Evolutionary conservation across 257 asterid species (phyloP), one percentile per base, ranked within the genome.

Genomic region (Paulownia fortunei): DNA sequence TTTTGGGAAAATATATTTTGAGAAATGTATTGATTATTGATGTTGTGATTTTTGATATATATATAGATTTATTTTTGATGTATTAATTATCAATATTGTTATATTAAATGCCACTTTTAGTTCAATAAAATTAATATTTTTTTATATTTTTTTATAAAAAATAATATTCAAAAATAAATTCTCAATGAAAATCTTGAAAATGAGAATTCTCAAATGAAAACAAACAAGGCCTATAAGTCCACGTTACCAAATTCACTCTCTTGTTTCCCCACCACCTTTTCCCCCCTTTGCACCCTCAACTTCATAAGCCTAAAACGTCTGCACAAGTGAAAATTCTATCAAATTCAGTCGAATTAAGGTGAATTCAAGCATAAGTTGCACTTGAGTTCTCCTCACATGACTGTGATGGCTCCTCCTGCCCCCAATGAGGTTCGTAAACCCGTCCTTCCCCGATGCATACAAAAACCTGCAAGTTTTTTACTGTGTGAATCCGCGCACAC

Each of bases 321-420:
- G 66, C 76, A 2, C 16, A 64, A 56, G 16, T 66, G 58, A 18
- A 51, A 83, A 65, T 76, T 76, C 63, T n/a, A 81, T 63, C 71
- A 36, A 36, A 47, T 54, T 77, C 73, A 46, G 65, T 21, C 15
- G 1, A 76, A 7, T 37, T 65, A 32, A 39, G 51, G 68, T 62
- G 4, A 63, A 30, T 15, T 60, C 24, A 0, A 46, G 62, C 65
- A 15, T 9, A 16, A 71, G 23, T 30, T 56, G 30, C 32, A 58
- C 73, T 74, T 26, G 30, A 54, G 19, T 75, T 70, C 37, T 41
- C 21, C 16, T 56, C 39, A 55, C 79, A 75, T 67, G 82, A 79
- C 84, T 68, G 81, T 54, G 54, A 72, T 79, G 82, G 80, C 82
- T 71, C 51, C 86, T 37, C 78, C 88, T 71, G 77, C 54, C 56